These are phyloP conservation scores for Gynostemma pentaphyllum DNA, from an alignment of 306 rosid genomes.

Conservation along the genomic window DNA sequence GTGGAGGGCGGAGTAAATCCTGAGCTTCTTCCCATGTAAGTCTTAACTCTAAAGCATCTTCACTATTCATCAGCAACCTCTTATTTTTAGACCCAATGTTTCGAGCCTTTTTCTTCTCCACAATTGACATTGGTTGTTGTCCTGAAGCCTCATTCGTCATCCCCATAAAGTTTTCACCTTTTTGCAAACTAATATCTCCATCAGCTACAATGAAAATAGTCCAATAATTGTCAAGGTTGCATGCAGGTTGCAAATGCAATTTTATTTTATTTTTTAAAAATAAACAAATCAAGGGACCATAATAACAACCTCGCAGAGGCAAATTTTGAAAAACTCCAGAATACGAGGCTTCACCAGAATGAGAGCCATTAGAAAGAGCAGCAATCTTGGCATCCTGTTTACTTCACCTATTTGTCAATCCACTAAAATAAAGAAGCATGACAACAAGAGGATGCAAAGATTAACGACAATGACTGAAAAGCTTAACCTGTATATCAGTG, in stretches of 20 bases:
- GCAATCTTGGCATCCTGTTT: conserved; percentile 55
- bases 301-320: conserved; percentile 42
- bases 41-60: conserved; percentile 74
- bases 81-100: conserved; percentile 83
- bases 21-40: conserved; percentile 99
- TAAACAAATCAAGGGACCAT: conserved; percentile 18
- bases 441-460: conserved; percentile 8
- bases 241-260: too few relatives aligned
- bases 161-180: conserved; percentile 34
- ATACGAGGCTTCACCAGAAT: conserved; percentile 34
- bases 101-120: conserved; percentile 76
- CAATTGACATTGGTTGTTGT: conserved; percentile 28
- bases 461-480: conserved; percentile 12
- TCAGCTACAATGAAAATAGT: conserved; percentile 29
- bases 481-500: conserved; percentile 49
- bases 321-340: conserved; percentile 47
- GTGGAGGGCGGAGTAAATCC: conserved; percentile 94
- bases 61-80: conserved; percentile 73
- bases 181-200: conserved; percentile 35
- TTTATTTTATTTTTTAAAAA: neutral
- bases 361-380: conserved; percentile 39
- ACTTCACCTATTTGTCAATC: conserved; percentile 15
- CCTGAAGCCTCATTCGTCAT: conserved; percentile 28
- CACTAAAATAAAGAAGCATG: neutral
- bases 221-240: conserved; percentile 24